Evolutionary conservation across 169 alveolate species (phyloP), one percentile per base, ranked within the genome.

Genomic region (Plasmodium relictum): DNA sequence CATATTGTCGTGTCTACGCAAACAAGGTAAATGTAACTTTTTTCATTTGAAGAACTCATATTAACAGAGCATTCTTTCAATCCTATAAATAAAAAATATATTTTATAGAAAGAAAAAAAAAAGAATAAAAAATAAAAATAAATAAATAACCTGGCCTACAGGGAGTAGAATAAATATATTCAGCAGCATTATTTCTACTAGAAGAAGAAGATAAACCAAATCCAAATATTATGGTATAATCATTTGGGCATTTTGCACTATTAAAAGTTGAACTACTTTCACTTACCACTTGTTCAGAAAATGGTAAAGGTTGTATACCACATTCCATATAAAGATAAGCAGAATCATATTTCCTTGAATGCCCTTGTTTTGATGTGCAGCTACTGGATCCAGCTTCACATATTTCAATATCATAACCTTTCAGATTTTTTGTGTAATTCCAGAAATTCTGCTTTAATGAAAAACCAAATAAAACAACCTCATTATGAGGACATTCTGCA

Each of bases 291-390:
- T 83, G 63, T 16, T 66, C 74, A 26, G 88, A 18, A 48, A 63
- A 52, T 18, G 80, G 68, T 54, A 68, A 54, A 76, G 91, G 61
- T 50, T 65, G 73, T 73, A 65, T 18, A 31, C 92, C 86, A 86
- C 88, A 45, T 62, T 80, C 76, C 20, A 89, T 44, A 70, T 89
- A 58, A 31, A 78, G 6, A 58, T 92, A 63, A 72, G 93, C 54
- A 37, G 52, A 66, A 45, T 88, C 94, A 61, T 88, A 90, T 24
- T 68, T 61, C 22, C 58, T 45, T 48, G 90, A 10, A 18, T 45
- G 78, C n/a, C 88, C 88, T 50, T 92, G 93, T 48, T 91, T 92
- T n/a, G 93, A 91, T 52, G 88, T 88, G 66, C 92, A 90, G 22
- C 92, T 88, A 89, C 42, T 61, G 12, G 18, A 16, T 14, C 88